Conservation (phyloP, 179 eudicot species). For the Drosera spatulata region DNA sequence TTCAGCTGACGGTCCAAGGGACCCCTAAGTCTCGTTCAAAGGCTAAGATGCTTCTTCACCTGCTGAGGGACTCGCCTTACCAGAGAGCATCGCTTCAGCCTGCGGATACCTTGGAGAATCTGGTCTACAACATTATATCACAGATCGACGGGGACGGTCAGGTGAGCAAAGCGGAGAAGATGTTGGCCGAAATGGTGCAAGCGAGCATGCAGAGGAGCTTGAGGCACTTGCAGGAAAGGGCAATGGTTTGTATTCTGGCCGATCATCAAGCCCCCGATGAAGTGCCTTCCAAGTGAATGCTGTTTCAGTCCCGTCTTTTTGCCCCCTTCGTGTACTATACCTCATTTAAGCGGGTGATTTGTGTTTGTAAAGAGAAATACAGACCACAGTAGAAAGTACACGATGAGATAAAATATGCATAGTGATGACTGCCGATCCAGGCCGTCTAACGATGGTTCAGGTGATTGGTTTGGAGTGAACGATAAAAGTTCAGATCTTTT, state of each 20-base stretch:
- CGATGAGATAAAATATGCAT: no score
- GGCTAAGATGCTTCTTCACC: conserved; percentile 59
- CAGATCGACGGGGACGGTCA: conserved; percentile 80
- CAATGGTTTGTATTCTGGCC: conserved; percentile 59
- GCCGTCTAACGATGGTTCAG: no score
- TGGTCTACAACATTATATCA: conserved; percentile 62
- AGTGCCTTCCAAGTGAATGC: no score
- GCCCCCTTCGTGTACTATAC: no score
- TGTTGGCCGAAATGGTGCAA: conserved; percentile 94
- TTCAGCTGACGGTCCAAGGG: conserved; percentile 92
- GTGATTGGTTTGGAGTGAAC: no score
- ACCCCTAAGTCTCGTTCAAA: conserved; percentile 57
- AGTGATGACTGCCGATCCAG: no score
- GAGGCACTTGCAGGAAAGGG: conserved; percentile 79
- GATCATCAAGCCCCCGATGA: no score
- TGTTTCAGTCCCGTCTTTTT: no score
- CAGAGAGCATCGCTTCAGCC: conserved; percentile 64
- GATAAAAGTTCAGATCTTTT: no score
- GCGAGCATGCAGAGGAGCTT: conserved; percentile 98
- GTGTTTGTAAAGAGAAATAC: no score
- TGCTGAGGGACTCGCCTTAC: conserved; percentile 69
- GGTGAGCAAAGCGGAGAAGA: conserved; percentile 80
- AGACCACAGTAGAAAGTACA: no score
- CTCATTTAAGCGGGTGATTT: no score
- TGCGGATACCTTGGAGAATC: conserved; percentile 61